Evolutionary conservation across 805 yeast genomes (phyloP).

Genomic region (Candida namnaoensis): DNA sequence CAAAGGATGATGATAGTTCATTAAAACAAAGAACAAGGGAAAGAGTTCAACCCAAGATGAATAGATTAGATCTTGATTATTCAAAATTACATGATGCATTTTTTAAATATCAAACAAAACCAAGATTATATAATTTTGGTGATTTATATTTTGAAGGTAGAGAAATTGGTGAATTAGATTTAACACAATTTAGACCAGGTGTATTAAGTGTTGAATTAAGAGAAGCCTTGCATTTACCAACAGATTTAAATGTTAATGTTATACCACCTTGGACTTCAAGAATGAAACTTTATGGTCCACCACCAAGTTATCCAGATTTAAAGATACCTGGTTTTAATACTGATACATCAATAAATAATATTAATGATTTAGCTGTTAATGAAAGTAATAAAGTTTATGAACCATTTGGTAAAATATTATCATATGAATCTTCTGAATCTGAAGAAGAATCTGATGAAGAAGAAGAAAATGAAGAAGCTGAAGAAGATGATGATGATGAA

Average conservation of each 20-base stretch:
- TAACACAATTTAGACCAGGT: slow-evolving; percentile 54
- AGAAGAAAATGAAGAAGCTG: slow-evolving; percentile 13
- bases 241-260: slow-evolving; percentile 14
- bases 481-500: slow-evolving; percentile 9
- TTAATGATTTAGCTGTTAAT: not conserved
- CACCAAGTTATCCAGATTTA: slow-evolving; percentile 72
- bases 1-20: slow-evolving; percentile 37
- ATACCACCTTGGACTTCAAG: slow-evolving; percentile 77
- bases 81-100: slow-evolving; percentile 78
- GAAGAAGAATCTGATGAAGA: slow-evolving; percentile 12
- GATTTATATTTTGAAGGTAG: slow-evolving; percentile 76
- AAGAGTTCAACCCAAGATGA: slow-evolving; percentile 84
- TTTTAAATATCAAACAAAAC: slow-evolving; percentile 72
- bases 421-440: slow-evolving; percentile 12
- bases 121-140: slow-evolving; percentile 61
- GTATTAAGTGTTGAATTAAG: slow-evolving; percentile 50
- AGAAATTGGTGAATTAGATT: slow-evolving; percentile 39
- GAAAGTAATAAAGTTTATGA: slow-evolving; percentile 8
- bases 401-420: slow-evolving; percentile 23
- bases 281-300: slow-evolving; percentile 68
- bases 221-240: slow-evolving; percentile 58
- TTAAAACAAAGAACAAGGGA: slow-evolving; percentile 72
- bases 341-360: slow-evolving; percentile 27
- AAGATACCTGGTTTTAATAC: slow-evolving; percentile 46
- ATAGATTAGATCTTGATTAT: slow-evolving; percentile 78